Percentiles rank a stretch among this genome's conserved stretches.
phyloP scores from a whole-genome alignment of 208 protist genomes.

The Trypanosoma congolense region DNA sequence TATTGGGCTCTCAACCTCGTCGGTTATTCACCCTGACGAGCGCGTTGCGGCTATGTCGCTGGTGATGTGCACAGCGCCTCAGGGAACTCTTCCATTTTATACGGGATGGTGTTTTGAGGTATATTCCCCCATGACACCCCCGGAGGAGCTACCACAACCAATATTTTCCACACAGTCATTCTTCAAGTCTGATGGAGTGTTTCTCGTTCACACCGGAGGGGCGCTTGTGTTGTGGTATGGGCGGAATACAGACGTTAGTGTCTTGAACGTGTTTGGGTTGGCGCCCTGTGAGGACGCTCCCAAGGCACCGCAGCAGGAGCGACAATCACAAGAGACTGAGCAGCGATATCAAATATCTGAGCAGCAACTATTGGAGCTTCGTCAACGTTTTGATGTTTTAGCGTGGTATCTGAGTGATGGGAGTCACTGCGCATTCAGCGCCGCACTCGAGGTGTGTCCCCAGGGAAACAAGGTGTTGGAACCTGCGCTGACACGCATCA shows the following conservation, averaged over 20 bases:
- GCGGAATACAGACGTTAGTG: constrained; percentile 27
- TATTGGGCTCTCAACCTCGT: constrained; percentile 34
- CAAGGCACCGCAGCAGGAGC: constrained; percentile 4
- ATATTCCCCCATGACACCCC: constrained; percentile 45
- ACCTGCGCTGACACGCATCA: constrained; percentile 51
- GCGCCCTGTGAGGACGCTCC: constrained; percentile 19
- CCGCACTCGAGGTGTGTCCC: constrained; percentile 36
- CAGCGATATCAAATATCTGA: constrained; percentile 23
- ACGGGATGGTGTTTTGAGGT: constrained; percentile 68
- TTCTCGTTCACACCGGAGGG: constrained; percentile 49
- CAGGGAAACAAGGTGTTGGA: constrained; percentile 59
- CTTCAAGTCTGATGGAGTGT: constrained; percentile 53
- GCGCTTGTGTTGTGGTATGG: constrained; percentile 79
- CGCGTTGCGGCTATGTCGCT: constrained; percentile 66
- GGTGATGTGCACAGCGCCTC: constrained; percentile 61
- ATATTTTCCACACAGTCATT: constrained; percentile 57
- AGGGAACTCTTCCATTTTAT: constrained; percentile 62
- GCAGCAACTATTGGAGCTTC: constrained; percentile 52
- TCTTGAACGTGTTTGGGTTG: constrained; percentile 48
- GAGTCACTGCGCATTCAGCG: constrained; percentile 32
- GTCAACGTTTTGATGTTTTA: constrained; percentile 44
- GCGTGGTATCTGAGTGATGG: constrained; percentile 34
- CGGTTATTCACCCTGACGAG: constrained; percentile 55
- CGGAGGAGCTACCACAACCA: constrained; percentile 42
- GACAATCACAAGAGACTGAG: constrained; percentile 5